A percentile compares a stretch with the other conserved stretches of the same genome.
Evolutionary conservation across 176 grass and related monocot species (phyloP).

Genomic region (Triticum turgidum): DNA sequence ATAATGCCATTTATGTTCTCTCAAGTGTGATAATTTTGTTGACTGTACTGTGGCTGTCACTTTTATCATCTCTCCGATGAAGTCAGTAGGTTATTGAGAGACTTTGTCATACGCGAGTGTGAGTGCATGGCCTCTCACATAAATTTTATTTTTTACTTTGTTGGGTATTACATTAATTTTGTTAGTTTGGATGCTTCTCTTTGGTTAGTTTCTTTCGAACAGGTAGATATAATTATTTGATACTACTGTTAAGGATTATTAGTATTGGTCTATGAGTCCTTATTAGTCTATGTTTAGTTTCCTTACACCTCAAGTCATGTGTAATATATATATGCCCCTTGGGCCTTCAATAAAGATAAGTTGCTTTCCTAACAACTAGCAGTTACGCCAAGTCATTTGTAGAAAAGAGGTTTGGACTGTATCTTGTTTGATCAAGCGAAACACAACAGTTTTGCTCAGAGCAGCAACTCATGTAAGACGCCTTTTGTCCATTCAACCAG

Average conservation of each 20-base stretch:
- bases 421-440: background rate
- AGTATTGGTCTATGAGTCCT: too few species aligned
- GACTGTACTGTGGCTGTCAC: background rate
- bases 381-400: background rate
- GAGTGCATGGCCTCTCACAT: background rate
- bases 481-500: conserved; percentile 2
- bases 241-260: too few species aligned
- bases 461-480: conserved; percentile 5
- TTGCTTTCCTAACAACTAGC: too few species aligned
- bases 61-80: background rate
- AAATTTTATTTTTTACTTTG: background rate
- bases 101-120: background rate
- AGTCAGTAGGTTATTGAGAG: background rate
- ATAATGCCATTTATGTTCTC: conserved; percentile 4
- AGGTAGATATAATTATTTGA: background rate
- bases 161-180: background rate
- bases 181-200: background rate
- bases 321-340: too few species aligned
- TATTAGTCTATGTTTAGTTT: too few species aligned
- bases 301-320: too few species aligned
- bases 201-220: background rate
- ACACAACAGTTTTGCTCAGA: background rate
- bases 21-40: background rate
- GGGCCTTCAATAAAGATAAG: too few species aligned
- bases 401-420: background rate